A percentile compares a stretch with the other conserved stretches of the same genome.
phyloP scores from a whole-genome alignment of 352 stramenopile species.

The Phytopythium sindhum region DNA sequence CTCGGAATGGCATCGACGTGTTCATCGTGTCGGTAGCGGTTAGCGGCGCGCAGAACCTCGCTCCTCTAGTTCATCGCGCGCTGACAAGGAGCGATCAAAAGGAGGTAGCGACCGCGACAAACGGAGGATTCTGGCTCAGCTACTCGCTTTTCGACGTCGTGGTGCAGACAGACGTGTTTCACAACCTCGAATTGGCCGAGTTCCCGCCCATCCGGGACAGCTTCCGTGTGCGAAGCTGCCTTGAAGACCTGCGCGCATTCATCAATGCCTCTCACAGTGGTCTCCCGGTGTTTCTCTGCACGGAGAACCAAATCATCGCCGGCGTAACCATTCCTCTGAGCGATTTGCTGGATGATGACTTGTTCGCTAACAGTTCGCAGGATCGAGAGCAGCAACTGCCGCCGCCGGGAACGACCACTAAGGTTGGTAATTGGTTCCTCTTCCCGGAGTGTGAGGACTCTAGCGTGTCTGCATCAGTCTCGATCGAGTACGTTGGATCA shows the following conservation, averaged over 20 bases:
- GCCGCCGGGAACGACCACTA: conserved; percentile 7
- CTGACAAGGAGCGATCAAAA: not conserved
- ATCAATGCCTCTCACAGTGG: conserved; percentile 23
- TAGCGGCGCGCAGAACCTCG: conserved; percentile 35
- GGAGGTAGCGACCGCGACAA: conserved; percentile 5
- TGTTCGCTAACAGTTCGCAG: conserved; percentile 4
- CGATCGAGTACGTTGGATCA: conserved; percentile 26
- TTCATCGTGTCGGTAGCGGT: conserved; percentile 68
- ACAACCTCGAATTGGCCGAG: conserved; percentile 42
- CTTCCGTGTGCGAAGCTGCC: conserved; percentile 61
- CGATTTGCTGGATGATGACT: conserved; percentile 23
- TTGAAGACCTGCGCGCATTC: conserved; percentile 40
- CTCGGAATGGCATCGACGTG: conserved; percentile 33
- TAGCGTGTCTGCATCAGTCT: conserved; percentile 27
- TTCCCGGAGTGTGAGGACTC: conserved; percentile 36
- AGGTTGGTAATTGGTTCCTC: conserved; percentile 34
- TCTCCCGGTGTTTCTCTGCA: conserved; percentile 70
- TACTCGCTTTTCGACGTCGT: conserved; percentile 85
- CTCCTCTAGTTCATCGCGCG: conserved; percentile 18
- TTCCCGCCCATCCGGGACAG: conserved; percentile 71
- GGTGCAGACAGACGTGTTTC: conserved; percentile 79
- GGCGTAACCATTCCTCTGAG: conserved; percentile 53
- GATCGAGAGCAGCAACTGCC: not conserved
- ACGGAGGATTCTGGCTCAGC: conserved; percentile 69
- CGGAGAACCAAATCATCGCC: conserved; percentile 54